Base-by-base conservation (phyloP, 306 rosid species). In the Datisca glomerata region DNA sequence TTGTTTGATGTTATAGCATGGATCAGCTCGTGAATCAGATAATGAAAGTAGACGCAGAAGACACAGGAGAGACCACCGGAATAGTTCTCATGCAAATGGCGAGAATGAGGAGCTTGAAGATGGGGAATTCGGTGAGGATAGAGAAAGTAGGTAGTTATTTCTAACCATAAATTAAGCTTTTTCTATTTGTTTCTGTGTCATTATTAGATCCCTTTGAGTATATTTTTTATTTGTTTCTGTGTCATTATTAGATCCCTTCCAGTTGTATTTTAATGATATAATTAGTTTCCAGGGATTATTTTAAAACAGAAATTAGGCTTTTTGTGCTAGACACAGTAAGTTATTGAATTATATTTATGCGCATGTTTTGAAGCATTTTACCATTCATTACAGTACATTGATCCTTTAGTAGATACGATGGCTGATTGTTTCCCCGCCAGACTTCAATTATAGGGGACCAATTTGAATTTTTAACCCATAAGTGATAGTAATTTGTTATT, bases 41-140 rank as follows among this genome's bases (percentile, higher is more conserved):
- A 45, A 61, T n/a, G 94, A 82, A 61, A 61, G 78, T 61, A 69
- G 82, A 47, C 92, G 71, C 41, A 79, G 68, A 53, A 61, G 86
- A 61, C 93, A 78, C 69, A 82, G 53, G 75, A 79, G 73, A 62
- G 87, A 76, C 39, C 86, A 78, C 51, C 74, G 78, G 18, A 51
- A 59, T n/a, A 72, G 80, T 46, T 69, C 81, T 51, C 76, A 57
- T 14, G 81, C 78, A 56, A 72, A 59, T 58, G 78, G 68, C 41
- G 91, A 64, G 33, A 63, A 62, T 9, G 85, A 59, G 48, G 85
- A 65, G 45, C 75, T 73, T 57, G 94, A 79, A 63, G 96, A 79
- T 13, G 96, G 79, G 41, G 94, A 86, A 59, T 76, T 70, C 52
- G 96, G 96, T 12, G 69, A 70, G 24, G 67, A 56, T 33, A 61